Base-by-base conservation (phyloP, 2,329 filamentous ascomycete species). In the Reticulascus tulasneorum region DNA sequence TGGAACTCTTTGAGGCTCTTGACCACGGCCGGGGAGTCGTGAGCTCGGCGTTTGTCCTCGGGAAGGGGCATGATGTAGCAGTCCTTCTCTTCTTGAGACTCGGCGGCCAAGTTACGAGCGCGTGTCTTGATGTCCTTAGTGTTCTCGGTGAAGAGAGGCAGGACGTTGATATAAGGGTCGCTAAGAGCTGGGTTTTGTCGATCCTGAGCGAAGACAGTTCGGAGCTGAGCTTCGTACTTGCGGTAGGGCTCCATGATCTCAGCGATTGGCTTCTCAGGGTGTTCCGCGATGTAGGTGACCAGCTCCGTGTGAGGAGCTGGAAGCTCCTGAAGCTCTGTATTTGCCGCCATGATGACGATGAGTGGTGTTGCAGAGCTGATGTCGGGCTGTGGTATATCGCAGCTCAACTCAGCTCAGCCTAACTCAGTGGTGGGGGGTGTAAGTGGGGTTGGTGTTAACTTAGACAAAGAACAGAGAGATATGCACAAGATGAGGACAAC, bases 1-100 rank as follows among this genome's bases (percentile, higher is more conserved):
- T 81, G 79, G 49, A 93, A 94, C 20, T 86, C 80, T 30, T 75
- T 70, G 29, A 93, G 54, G 10, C 73, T 73, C 17, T 69, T 55
- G 1, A 90, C 86, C 5, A 85, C 73, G 4, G 87, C 86, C 4
- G 77, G 77, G 2, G 80, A 74, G 6, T 77, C 82, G 53, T 77
- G 62, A 1, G 66, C 50, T 31, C 79, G 79, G 23, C 87, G 79
- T 33, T 82, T 71, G 4, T 77, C 66, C 1, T 74, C 61, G 0
- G 73, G 68, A 19, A 89, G 69, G 6, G 75, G 56, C 82, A 89
- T 86, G 54, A 89, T 76, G 52, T 86, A 88, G 50, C 61, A 74
- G 11, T 77, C 71, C 49, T 73, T 77, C 48, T 84, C 76, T 27
- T 75, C 67, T 12, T 73, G 62, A 2, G 73, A 67, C 57, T 88